phyloP scores from a whole-genome alignment of 768 basidiomycete genomes.

The Boletus eberwhitei region DNA sequence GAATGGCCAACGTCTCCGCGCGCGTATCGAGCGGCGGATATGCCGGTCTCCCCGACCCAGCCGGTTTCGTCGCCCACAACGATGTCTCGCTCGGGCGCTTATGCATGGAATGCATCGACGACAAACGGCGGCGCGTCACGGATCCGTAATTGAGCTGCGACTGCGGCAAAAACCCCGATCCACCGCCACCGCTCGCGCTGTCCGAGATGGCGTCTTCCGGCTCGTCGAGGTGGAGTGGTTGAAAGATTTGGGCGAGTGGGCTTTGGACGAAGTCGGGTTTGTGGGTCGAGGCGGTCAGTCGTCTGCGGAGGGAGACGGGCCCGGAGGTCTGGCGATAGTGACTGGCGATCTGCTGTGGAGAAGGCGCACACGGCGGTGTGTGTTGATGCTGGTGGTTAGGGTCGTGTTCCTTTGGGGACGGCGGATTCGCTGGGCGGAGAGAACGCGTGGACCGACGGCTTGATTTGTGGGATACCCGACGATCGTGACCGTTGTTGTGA shows the following conservation, averaged over 20 bases:
- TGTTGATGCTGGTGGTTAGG: slow-evolving; percentile 3
- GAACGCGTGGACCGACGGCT: slow-evolving; percentile 32
- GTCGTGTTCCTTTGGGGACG: slow-evolving; percentile 22
- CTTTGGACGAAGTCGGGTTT: slow-evolving; percentile 33
- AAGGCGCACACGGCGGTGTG: neutral
- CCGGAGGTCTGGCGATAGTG: slow-evolving; percentile 15
- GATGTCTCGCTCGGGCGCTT: slow-evolving; percentile 17
- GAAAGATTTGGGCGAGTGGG: slow-evolving; percentile 74
- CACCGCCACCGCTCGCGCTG: slow-evolving; percentile 6
- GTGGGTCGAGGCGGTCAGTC: slow-evolving; percentile 18
- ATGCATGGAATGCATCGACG: slow-evolving; percentile 29
- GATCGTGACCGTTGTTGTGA: slow-evolving; percentile 14
- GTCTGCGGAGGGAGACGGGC: slow-evolving; percentile 17
- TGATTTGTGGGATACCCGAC: slow-evolving; percentile 33
- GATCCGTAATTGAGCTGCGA: slow-evolving; percentile 37
- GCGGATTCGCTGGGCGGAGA: slow-evolving; percentile 17
- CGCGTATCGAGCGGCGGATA: slow-evolving; percentile 26
- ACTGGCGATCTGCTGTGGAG: slow-evolving; percentile 2
- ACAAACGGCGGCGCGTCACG: slow-evolving; percentile 37
- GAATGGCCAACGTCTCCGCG: slow-evolving; percentile 13
- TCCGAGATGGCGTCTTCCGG: slow-evolving; percentile 31
- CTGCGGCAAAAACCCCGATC: slow-evolving; percentile 3
- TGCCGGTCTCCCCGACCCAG: slow-evolving; percentile 8
- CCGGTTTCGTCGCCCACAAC: neutral
- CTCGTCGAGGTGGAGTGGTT: slow-evolving; percentile 59